Evolutionary conservation across 2,329 filamentous ascomycete species (phyloP).

Genomic region (Curvularia verruculosa): DNA sequence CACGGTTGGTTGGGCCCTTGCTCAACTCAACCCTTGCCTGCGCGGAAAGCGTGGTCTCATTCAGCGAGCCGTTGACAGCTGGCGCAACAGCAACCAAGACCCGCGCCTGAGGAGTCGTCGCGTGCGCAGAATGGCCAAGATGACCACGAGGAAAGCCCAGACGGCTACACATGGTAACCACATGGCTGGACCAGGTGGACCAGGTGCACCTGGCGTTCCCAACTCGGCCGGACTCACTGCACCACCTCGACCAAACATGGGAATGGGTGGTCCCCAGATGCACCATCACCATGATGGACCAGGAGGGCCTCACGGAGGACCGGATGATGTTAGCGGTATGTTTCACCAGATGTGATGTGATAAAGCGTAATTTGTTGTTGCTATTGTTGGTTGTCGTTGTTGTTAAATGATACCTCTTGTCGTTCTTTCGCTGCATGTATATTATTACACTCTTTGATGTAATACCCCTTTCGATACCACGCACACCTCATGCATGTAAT

Average conservation of each 20-base stretch:
- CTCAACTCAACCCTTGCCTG: conserved; percentile 87
- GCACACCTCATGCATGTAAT: conserved; percentile 43
- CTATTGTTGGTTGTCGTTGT: too few relatives aligned
- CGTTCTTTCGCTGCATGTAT: conserved; percentile 51
- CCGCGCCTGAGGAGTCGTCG: conserved; percentile 86
- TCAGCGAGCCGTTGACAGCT: conserved; percentile 95
- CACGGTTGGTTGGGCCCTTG: conserved; percentile 98
- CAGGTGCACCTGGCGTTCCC: conserved; percentile 69
- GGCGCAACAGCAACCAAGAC: conserved; percentile 98
- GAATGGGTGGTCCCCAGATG: conserved; percentile 68
- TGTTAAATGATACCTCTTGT: conserved; percentile 51
- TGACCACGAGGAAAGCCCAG: conserved; percentile 81
- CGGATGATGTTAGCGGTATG: conserved; percentile 94
- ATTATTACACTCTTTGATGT: conserved; percentile 51
- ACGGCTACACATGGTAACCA: conserved; percentile 65
- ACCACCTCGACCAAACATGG: conserved; percentile 67
- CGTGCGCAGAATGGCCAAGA: conserved; percentile 94
- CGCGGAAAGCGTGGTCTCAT: conserved; percentile 94
- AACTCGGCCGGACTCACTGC: conserved; percentile 65
- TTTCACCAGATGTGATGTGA: conserved; percentile 83
- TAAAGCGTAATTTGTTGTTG: conserved; percentile 47
- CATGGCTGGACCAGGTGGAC: conserved; percentile 68
- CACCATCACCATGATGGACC: conserved; percentile 76
- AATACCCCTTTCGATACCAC: conserved; percentile 50
- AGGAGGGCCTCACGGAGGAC: conserved; percentile 69